These are phyloP conservation scores for Helianthus annuus DNA, from an alignment of 129 eudicot species.

Conservation along the genomic window HanXRQr2.0-SUNRISE NC_035439.2:140529929-140530428, in stretches of 20 bases:
- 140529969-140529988: background rate
- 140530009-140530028: background rate
- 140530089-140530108: conserved; percentile 63
- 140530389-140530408: conserved; percentile 23
- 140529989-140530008: conserved; percentile 10
- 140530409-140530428: too few relatives aligned
- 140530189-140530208: conserved; percentile 57
- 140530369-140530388: conserved; percentile 64
- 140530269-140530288: conserved; percentile 42
- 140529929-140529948: background rate
- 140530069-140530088: conserved; percentile 65
- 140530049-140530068: conserved; percentile 87
- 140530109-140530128: conserved; percentile 43
- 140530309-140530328: conserved; percentile 57
- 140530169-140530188: conserved; percentile 52
- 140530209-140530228: conserved; percentile 37
- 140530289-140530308: conserved; percentile 51
- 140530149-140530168: conserved; percentile 40
- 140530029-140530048: conserved; percentile 44
- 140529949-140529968: background rate
- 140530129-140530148: conserved; percentile 34
- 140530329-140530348: conserved; percentile 64
- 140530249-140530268: conserved; percentile 36
- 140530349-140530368: conserved; percentile 57
- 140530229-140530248: conserved; percentile 46